phyloP scores from a whole-genome alignment of 176 grass and related monocot genomes.

The Chrysopogon serrulatus region DNA sequence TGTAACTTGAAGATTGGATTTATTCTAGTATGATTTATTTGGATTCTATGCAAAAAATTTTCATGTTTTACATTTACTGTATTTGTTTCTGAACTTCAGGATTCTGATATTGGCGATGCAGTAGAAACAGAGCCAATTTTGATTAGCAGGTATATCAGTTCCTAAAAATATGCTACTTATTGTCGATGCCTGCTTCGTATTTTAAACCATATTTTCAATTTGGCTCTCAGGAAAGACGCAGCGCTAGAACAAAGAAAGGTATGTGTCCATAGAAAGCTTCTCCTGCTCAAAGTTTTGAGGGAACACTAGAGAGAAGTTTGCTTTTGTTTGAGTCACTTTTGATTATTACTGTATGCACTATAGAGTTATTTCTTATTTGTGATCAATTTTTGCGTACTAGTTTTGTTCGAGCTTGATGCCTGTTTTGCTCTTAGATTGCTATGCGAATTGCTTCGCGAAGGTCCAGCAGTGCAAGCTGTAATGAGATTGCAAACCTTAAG shows the following conservation, averaged over 20 bases:
- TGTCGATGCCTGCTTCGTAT: neutral
- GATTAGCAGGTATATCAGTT: constrained; percentile 47
- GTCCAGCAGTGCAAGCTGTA: constrained; percentile 33
- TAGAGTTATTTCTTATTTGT: neutral
- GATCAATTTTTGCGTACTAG: constrained; percentile 13
- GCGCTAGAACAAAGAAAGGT: constrained; percentile 71
- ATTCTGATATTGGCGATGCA: constrained; percentile 41
- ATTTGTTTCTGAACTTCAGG: constrained; percentile 38
- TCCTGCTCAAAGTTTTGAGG: constrained; percentile 24
- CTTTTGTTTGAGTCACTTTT: constrained; percentile 11
- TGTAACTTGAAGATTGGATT: neutral
- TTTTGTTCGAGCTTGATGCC: constrained; percentile 26
- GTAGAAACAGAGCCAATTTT: constrained; percentile 42
- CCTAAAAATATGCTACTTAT: constrained; percentile 19
- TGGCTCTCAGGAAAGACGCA: constrained; percentile 67
- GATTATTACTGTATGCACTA: neutral
- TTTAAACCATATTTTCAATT: constrained; percentile 32
- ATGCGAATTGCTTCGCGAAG: constrained; percentile 48
- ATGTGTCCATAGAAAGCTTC: constrained; percentile 26
- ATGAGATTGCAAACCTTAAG: constrained; percentile 42
- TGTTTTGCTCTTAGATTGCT: constrained; percentile 45
- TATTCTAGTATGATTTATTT: constrained; percentile 13
- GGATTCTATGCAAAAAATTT: neutral
- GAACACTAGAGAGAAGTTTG: constrained; percentile 1
- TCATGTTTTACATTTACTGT: neutral